A percentile compares a stretch with the other conserved stretches of the same genome.
Conservation (phyloP, 495 filamentous ascomycete species). For the Delitschia confertaspora region DNA sequence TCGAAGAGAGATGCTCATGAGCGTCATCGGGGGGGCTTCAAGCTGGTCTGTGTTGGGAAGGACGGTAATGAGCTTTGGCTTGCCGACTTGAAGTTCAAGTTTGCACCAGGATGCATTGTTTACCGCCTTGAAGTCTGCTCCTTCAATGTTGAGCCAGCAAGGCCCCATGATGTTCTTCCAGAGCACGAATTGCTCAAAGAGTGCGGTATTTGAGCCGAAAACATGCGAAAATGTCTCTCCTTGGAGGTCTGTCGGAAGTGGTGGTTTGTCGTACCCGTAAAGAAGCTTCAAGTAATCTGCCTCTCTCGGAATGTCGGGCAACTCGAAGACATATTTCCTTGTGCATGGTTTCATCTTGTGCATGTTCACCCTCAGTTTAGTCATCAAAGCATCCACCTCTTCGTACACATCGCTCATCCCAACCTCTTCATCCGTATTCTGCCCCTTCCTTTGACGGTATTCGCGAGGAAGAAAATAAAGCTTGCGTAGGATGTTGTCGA, state of each 20-base stretch:
- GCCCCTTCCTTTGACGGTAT: slow-evolving; percentile 52
- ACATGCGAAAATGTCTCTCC: slow-evolving; percentile 92
- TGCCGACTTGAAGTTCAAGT: slow-evolving; percentile 71
- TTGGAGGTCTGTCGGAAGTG: slow-evolving; percentile 57
- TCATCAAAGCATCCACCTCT: slow-evolving; percentile 81
- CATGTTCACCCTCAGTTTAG: slow-evolving; percentile 67
- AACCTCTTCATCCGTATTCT: slow-evolving; percentile 69
- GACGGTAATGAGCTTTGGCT: slow-evolving; percentile 61
- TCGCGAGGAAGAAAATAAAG: slow-evolving; percentile 87
- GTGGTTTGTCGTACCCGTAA: slow-evolving; percentile 77
- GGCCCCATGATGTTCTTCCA: slow-evolving; percentile 98
- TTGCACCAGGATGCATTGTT: slow-evolving; percentile 96
- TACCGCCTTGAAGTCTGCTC: slow-evolving; percentile 70
- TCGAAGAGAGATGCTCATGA: slow-evolving; percentile 88
- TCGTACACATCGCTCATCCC: slow-evolving; percentile 82
- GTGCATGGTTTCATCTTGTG: slow-evolving; percentile 87
- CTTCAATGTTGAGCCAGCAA: slow-evolving; percentile 87
- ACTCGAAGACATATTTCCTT: slow-evolving; percentile 92
- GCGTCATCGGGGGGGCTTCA: slow-evolving; percentile 75
- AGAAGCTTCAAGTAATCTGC: slow-evolving; percentile 85
- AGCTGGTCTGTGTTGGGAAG: slow-evolving; percentile 66
- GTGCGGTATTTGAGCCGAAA: slow-evolving; percentile 84
- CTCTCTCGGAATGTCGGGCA: slow-evolving; percentile 78
- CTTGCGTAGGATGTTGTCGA: slow-evolving; percentile 90
- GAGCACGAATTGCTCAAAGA: slow-evolving; percentile 96